Evolutionary conservation across 768 basidiomycete species (phyloP), one percentile per base, ranked within the genome.

Genomic region (Lentinula guzmanii): DNA sequence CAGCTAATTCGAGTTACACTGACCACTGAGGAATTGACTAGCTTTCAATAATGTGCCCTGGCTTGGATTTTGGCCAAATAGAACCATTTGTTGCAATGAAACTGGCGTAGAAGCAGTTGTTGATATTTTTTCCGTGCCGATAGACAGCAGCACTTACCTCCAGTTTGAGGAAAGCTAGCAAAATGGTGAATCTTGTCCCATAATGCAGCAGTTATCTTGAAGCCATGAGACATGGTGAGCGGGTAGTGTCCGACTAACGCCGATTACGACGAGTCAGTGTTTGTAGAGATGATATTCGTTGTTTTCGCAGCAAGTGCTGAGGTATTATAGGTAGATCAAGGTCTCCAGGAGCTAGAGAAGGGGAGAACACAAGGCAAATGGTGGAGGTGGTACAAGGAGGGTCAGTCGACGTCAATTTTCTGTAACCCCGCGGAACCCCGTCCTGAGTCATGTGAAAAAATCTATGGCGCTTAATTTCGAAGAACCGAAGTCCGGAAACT

Each of bases 61-160:
- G 59, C 86, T 89, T 0, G 96, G 95, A 69, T 98, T 91, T 77
- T 97, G 94, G 0, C 96, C 96, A 69, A 99, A 98, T 58, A 91
- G 82, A 54, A 97, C 93, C 95, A 99, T 98, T 76, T 98, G 96
- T 74, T 97, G 91, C 18, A 98, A 80, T 0, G 95, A 97, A 3
- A 98, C 95, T 59, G 31, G 33, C 5, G 42, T 28, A 21, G 92
- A 67, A 39, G 15, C 21, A 39, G 35, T 48, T 28, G 31, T 10
- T 60, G 31, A 48, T 37, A 55, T 43, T 11, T 1, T n/a, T 16
- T 34, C 4, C 8, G 43, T 15, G 58, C 62, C 33, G 18, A 62
- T 9, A 43, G 31, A 56, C 37, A 33, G 34, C 10, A 53, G 5
- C 34, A 74, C 86, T 64, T 33, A 91, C 91, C 91, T 55, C 93